phyloP scores from a whole-genome alignment of 176 grass and related monocot genomes.

The Cocos nucifera region DNA sequence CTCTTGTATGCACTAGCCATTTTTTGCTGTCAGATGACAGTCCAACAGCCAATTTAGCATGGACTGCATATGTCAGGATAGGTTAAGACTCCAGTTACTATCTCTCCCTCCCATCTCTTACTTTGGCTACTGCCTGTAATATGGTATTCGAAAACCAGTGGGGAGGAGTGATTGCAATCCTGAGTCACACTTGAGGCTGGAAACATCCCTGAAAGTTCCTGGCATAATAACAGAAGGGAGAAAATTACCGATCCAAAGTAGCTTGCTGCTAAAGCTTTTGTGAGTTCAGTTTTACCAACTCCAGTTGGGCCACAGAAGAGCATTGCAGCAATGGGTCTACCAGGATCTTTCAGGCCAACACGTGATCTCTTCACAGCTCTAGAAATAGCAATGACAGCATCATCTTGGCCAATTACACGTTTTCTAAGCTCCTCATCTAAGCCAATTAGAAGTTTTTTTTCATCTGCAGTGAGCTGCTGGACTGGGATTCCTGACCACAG shows the following conservation, averaged over 20 bases:
- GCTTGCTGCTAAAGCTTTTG: constrained; percentile 71
- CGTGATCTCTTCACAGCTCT: constrained; percentile 86
- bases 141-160: no score
- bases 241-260: constrained; percentile 79
- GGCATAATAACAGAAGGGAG: not conserved
- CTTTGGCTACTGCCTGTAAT: no score
- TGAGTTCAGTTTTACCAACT: constrained; percentile 90
- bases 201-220: not conserved
- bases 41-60: no score
- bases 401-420: constrained; percentile 91
- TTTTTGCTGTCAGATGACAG: no score
- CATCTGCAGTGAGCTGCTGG: constrained; percentile 75
- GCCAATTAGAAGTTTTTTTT: constrained; percentile 64
- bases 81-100: no score
- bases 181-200: no score
- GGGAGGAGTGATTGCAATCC: no score
- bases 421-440: constrained; percentile 76
- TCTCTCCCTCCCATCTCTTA: no score
- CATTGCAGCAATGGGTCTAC: constrained; percentile 78
- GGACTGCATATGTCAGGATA: no score
- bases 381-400: constrained; percentile 73
- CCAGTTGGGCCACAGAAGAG: constrained; percentile 94
- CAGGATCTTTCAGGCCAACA: constrained; percentile 74
- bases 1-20: no score
- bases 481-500: constrained; percentile 95